phyloP scores from a whole-genome alignment of 2,329 filamentous ascomycete genomes.

The Calonectria fujianensis region DNA sequence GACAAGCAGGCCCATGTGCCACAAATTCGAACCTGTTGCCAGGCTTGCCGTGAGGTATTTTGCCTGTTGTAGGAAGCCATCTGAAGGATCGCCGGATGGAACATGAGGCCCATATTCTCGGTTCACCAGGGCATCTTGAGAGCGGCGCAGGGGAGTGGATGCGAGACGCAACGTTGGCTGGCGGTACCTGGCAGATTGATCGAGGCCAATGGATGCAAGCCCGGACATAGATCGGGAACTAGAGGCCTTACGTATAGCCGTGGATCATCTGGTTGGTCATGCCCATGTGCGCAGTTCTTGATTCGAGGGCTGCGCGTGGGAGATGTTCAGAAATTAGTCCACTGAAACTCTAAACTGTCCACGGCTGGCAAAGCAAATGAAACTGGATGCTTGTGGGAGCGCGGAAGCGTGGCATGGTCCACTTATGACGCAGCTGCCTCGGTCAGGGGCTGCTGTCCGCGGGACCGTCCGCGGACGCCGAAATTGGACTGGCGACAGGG shows the following conservation, averaged over 20 bases:
- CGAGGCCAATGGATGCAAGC: background rate
- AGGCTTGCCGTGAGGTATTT: background rate
- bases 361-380: background rate
- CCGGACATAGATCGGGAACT: slow-evolving; percentile 3
- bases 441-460: background rate
- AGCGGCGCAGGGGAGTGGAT: background rate
- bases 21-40: background rate
- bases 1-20: background rate
- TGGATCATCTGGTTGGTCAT: background rate
- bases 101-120: background rate
- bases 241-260: background rate
- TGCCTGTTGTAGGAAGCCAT: background rate
- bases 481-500: background rate
- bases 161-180: background rate
- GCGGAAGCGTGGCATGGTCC: background rate
- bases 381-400: background rate
- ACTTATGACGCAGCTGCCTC: background rate
- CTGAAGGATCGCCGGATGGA: background rate
- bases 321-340: background rate
- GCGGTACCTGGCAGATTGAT: background rate
- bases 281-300: background rate
- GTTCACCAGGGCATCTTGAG: background rate
- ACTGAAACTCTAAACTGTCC: background rate
- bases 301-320: background rate
- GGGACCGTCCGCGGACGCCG: background rate